Evolutionary conservation across 148 eudicot genomes (phyloP).

Genomic region (Rhododendron mucronatum): DNA sequence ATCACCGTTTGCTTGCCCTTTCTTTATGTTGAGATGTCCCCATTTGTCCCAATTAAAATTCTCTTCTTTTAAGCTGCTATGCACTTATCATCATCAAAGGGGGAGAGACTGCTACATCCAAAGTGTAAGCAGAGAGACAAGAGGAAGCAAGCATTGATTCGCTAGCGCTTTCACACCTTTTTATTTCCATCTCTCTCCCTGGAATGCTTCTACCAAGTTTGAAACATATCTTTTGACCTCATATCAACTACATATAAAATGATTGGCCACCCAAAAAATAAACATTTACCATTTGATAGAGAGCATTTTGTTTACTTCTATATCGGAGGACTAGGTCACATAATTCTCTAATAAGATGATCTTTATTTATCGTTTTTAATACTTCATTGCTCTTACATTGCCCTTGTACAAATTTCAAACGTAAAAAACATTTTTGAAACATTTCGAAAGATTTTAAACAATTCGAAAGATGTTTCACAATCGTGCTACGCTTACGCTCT

Average conservation of each 20-base stretch:
- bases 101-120: neutral
- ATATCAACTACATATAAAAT: neutral
- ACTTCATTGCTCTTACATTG: too few relatives aligned
- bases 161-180: neutral
- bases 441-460: too few relatives aligned
- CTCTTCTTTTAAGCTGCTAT: neutral
- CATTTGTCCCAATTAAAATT: neutral
- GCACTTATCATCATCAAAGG: neutral
- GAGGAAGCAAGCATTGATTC: constrained; percentile 4
- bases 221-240: neutral
- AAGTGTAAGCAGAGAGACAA: neutral
- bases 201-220: neutral
- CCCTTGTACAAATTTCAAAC: too few relatives aligned
- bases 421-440: too few relatives aligned
- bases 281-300: neutral
- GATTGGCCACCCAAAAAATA: neutral
- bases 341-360: neutral
- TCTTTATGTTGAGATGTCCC: neutral
- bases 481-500: neutral
- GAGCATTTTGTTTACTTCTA: neutral
- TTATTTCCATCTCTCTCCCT: neutral
- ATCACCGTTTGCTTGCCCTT: neutral
- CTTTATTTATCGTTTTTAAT: too few relatives aligned
- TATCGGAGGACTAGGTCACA: neutral
- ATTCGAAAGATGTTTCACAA: neutral